These are phyloP conservation scores for Ogataea hybrid DNA, from an alignment of 1,139 yeast genomes.

Conservation along the genomic window DNA sequence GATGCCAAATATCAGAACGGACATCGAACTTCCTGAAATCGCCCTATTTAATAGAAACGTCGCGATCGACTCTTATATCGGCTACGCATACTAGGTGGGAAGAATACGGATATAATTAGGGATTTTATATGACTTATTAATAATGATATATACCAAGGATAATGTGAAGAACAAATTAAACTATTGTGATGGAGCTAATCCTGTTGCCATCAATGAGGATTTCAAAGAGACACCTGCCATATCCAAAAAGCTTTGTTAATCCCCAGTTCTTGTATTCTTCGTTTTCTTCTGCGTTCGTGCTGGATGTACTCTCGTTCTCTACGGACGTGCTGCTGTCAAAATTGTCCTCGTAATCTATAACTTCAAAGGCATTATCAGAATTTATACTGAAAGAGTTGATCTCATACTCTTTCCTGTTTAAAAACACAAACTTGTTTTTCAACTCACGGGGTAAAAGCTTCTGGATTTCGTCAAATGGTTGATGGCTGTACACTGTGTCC, in stretches of 20 bases:
- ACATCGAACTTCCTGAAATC: conserved; percentile 39
- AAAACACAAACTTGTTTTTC: conserved; percentile 40
- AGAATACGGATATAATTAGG: conserved; percentile 4
- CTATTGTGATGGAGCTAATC: conserved; percentile 21
- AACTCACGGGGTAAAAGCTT: conserved; percentile 13
- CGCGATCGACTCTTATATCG: conserved; percentile 29
- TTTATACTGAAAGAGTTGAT: conserved; percentile 29
- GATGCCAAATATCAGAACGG: conserved; percentile 36
- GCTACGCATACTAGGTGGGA: conserved; percentile 17
- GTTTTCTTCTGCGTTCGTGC: conserved; percentile 5
- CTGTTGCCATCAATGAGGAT: conserved; percentile 42
- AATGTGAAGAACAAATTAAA: conserved; percentile 5
- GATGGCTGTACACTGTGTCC: conserved; percentile 4
- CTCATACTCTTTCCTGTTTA: conserved; percentile 52
- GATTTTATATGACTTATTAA: conserved; percentile 1
- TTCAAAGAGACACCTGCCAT: conserved; percentile 49
- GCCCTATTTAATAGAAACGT: conserved; percentile 26
- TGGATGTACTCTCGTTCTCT: conserved; percentile 4
- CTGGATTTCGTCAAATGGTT: conserved; percentile 6
- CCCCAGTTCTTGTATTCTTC: conserved; percentile 43
- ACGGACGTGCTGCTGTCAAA: conserved; percentile 11
- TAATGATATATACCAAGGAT: conserved; percentile 1
- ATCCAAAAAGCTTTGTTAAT: conserved; percentile 48
- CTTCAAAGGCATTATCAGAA: conserved; percentile 25
- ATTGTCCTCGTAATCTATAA: conserved; percentile 29